Base-by-base conservation (phyloP, 768 basidiomycete genomes). In the Rhodotorula paludigena region DNA sequence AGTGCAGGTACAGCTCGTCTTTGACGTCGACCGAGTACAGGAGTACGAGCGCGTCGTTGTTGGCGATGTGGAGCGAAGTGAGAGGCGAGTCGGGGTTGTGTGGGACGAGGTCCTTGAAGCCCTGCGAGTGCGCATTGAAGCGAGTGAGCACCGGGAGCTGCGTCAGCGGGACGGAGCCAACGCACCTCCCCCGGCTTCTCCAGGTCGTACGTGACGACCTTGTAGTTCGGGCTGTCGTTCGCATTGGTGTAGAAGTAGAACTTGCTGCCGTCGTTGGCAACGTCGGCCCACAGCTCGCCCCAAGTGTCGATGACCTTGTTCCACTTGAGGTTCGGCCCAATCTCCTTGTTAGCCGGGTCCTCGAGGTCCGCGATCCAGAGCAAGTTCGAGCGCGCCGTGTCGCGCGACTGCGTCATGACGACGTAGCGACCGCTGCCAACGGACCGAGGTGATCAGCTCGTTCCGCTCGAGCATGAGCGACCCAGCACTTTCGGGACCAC, bases 21-120 rank as follows among this genome's bases (percentile, higher is more conserved):
- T 85, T 87, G 74, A 90, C 89, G 74, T 91, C 87, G 59, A 84
- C 83, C 73, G 87, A 87, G 81, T 89, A 89, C 48, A 83, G 78
- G 25, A 87, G 76, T 14, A 82, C 83, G 61, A 90, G 81, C 51
- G 83, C 81, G 74, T 86, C 82, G 41, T 69, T 21, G 60, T 82
- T 82, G 32, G 88, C 79, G 28, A 82, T 77, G 56, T 80, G 76
- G 38, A 81, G 77, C 44, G 81, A 79, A n/a, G 81, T 82, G 36
- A 91, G 80, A 68, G 82, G 82, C 16, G 88, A 86, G 53, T 84
- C 80, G 68, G 82, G 80, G 77, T 85, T 82, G 78, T 91, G 87
- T 0, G 87, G 83, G 45, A 92, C 85, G 69, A 89, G 79, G 57
- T 87, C 86, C 57, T 80, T 78, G 77, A 82, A 81, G 25, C 80